A percentile compares a stretch with the other conserved stretches of the same genome.
phyloP scores from a whole-genome alignment of 441 rosid genomes.

The Populus hybrid region DNA sequence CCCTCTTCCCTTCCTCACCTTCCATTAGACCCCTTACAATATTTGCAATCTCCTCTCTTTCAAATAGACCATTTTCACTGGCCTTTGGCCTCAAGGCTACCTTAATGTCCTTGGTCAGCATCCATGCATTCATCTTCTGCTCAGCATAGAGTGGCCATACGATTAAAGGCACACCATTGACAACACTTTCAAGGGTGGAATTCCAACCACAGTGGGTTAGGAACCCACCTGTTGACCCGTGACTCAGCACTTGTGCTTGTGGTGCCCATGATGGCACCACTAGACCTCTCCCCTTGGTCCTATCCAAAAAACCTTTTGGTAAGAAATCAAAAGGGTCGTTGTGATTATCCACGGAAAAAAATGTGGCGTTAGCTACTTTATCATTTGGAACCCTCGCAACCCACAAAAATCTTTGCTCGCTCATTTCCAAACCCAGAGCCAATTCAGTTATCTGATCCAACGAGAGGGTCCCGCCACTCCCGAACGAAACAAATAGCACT shows the following conservation, averaged over 20 bases:
- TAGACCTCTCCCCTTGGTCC: slow-evolving; percentile 50
- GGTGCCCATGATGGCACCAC: slow-evolving; percentile 75
- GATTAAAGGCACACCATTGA: slow-evolving; percentile 65
- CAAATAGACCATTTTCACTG: slow-evolving; percentile 36
- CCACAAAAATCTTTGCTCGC: slow-evolving; percentile 64
- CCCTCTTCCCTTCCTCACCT: slow-evolving; percentile 60
- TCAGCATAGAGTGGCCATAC: slow-evolving; percentile 84
- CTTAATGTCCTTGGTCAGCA: slow-evolving; percentile 39
- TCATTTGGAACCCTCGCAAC: slow-evolving; percentile 50
- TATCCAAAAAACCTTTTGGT: slow-evolving; percentile 58
- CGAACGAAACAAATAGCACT: slow-evolving; percentile 70
- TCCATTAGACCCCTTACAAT: slow-evolving; percentile 56
- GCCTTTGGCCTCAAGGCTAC: slow-evolving; percentile 40
- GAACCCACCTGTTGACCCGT: slow-evolving; percentile 65
- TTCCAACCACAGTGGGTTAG: slow-evolving; percentile 88
- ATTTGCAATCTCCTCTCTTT: slow-evolving; percentile 43
- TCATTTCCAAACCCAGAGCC: slow-evolving; percentile 62
- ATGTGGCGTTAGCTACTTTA: slow-evolving; percentile 37
- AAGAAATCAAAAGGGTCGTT: slow-evolving; percentile 44
- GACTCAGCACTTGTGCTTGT: slow-evolving; percentile 60
- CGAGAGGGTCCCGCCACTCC: slow-evolving; percentile 77
- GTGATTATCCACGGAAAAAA: slow-evolving; percentile 33
- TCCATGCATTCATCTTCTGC: slow-evolving; percentile 62
- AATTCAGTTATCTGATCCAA: slow-evolving; percentile 48
- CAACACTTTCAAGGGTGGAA: slow-evolving; percentile 61